Evolutionary conservation across 768 basidiomycete species (phyloP).

Genomic region (Suillus cothurnatus): DNA sequence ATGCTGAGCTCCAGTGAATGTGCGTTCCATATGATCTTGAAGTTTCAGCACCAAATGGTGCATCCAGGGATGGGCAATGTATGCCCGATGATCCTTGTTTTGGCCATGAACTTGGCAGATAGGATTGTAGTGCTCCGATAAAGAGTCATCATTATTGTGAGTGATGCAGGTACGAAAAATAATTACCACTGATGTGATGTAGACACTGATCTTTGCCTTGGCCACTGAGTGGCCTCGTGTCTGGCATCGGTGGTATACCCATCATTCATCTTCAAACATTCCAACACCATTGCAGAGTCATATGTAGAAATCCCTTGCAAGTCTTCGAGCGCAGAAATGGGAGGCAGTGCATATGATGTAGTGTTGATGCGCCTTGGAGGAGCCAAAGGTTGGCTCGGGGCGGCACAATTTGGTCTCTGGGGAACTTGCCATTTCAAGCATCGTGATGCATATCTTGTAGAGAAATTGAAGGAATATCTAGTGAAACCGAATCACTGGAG

Average conservation of each 20-base stretch:
- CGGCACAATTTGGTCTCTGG: slow-evolving; percentile 40
- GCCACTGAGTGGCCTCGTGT: slow-evolving; percentile 33
- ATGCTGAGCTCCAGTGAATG: slow-evolving; percentile 24
- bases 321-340: slow-evolving; percentile 70
- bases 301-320: slow-evolving; percentile 50
- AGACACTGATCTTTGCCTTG: slow-evolving; percentile 47
- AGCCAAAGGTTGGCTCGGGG: slow-evolving; percentile 44
- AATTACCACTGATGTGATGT: slow-evolving; percentile 37
- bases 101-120: slow-evolving; percentile 30
- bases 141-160: slow-evolving; percentile 13
- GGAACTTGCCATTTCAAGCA: slow-evolving; percentile 24
- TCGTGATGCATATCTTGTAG: slow-evolving; percentile 34
- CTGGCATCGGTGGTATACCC: slow-evolving; percentile 28
- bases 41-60: slow-evolving; percentile 16
- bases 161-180: slow-evolving; percentile 1
- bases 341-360: slow-evolving; percentile 59
- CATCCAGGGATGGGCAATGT: slow-evolving; percentile 16
- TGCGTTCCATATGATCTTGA: slow-evolving; percentile 17
- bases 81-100: slow-evolving; percentile 12
- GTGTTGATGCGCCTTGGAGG: slow-evolving; percentile 30
- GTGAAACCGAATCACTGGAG: slow-evolving; percentile 32
- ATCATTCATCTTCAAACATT: slow-evolving; percentile 62
- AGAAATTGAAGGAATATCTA: slow-evolving; percentile 39
- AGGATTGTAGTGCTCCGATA: slow-evolving; percentile 20
- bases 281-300: slow-evolving; percentile 68